Conservation (phyloP, 192 early-diverging fungal species). For the Rhizoclosmatium globosum region DNA sequence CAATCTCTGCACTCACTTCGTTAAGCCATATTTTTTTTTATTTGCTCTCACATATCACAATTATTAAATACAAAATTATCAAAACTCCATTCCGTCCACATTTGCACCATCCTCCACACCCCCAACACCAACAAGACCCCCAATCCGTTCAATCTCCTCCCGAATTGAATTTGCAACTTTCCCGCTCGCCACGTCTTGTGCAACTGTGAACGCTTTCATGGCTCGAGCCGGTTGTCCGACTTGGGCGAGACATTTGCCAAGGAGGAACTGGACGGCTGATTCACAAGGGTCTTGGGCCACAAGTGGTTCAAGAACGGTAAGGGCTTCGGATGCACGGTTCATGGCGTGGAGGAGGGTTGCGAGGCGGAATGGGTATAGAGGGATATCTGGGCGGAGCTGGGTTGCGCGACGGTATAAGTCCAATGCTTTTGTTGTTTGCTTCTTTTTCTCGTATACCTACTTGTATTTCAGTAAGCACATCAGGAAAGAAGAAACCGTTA, state of each 20-base stretch:
- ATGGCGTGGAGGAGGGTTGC: constrained; percentile 71
- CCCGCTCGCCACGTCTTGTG: constrained; percentile 57
- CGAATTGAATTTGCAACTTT: constrained; percentile 12
- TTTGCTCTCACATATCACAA: background rate
- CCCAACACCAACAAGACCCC: background rate
- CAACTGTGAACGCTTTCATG: constrained; percentile 65
- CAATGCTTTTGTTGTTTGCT: constrained; percentile 63
- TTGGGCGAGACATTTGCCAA: constrained; percentile 65
- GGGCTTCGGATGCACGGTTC: constrained; percentile 66
- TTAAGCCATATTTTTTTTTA: background rate
- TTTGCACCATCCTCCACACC: background rate
- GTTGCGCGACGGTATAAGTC: constrained; percentile 69
- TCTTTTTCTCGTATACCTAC: constrained; percentile 52
- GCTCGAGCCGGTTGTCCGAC: constrained; percentile 63
- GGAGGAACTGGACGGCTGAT: constrained; percentile 67
- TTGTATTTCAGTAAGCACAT: constrained; percentile 5
- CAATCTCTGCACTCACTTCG: no score
- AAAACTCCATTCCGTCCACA: background rate
- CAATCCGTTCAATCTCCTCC: constrained; percentile 37
- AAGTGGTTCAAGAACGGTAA: constrained; percentile 68
- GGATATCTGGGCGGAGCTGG: constrained; percentile 54
- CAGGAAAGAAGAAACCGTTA: constrained; percentile 40
- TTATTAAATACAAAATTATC: background rate
- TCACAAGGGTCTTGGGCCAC: constrained; percentile 57
- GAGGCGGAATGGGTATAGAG: constrained; percentile 72